phyloP scores from a whole-genome alignment of 1,284 basidiomycete genomes.

The Hypsizygus ulmarius region DNA sequence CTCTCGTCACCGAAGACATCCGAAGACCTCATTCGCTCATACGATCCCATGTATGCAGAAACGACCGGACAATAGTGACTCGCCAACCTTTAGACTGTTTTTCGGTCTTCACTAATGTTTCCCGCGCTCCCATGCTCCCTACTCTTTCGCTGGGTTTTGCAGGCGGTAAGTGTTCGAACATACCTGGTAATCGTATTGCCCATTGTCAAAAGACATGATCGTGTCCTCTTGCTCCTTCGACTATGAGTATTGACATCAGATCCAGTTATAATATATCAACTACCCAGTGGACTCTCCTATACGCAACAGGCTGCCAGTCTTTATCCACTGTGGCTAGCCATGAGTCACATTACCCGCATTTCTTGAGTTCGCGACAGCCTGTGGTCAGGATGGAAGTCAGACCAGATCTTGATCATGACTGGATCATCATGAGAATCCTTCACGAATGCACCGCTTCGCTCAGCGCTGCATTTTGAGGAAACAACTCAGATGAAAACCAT shows the following conservation, averaged over 20 bases:
- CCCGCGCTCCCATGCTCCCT: background rate
- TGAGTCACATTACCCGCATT: background rate
- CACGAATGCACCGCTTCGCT: no score
- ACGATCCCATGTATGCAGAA: no score
- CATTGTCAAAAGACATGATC: no score
- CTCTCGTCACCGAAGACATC: no score
- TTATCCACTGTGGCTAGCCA: constrained; percentile 3
- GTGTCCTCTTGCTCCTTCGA: background rate
- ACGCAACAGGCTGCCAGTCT: background rate
- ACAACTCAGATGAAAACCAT: no score
- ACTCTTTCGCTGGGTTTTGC: background rate
- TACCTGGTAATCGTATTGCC: constrained; percentile 8
- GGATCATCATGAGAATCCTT: no score
- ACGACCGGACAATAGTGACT: no score
- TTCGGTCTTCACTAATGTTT: background rate
- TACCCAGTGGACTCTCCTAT: constrained; percentile 1
- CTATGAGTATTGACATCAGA: background rate
- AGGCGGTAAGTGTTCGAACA: constrained; percentile 12
- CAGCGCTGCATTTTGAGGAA: no score
- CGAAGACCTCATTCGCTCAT: no score
- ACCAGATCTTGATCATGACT: no score
- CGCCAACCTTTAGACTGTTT: no score
- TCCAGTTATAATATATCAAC: constrained; percentile 1
- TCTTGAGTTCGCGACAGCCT: constrained; percentile 7
- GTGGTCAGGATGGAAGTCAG: no score